Percentiles rank a stretch among this genome's conserved stretches.
Evolutionary conservation across 2,329 filamentous ascomycete genomes (phyloP).

Genomic region (Passalora sequoiae): DNA sequence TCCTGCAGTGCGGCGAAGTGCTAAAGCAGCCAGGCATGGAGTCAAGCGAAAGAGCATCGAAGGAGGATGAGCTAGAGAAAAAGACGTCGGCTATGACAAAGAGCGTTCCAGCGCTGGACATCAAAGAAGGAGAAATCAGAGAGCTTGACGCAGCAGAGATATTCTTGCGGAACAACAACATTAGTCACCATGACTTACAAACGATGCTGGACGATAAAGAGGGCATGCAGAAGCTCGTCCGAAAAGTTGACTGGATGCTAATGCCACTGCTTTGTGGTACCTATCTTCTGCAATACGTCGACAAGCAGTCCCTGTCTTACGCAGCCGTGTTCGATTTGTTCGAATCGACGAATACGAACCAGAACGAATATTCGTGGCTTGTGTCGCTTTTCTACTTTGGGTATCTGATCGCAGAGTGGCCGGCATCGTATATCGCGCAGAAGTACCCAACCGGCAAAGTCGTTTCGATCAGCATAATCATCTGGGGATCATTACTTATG

Average conservation of each 20-base stretch:
- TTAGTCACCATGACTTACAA: constrained; percentile 40
- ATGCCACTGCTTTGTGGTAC: constrained; percentile 51
- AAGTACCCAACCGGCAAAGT: constrained; percentile 33
- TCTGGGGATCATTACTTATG: constrained; percentile 58
- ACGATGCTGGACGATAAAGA: constrained; percentile 43
- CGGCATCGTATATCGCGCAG: constrained; percentile 29
- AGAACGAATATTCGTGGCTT: constrained; percentile 51
- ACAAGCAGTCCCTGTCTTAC: constrained; percentile 50
- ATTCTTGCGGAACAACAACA: constrained; percentile 48
- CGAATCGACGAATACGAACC: constrained; percentile 44
- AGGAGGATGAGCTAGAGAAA: constrained; percentile 12
- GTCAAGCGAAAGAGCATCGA: neutral
- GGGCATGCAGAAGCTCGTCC: constrained; percentile 33
- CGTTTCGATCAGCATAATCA: constrained; percentile 45
- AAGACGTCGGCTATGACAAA: constrained; percentile 11
- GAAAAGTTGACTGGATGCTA: constrained; percentile 48
- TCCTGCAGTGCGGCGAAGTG: too few relatives aligned
- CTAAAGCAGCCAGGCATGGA: too few relatives aligned
- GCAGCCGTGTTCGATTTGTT: constrained; percentile 54
- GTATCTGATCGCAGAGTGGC: constrained; percentile 28
- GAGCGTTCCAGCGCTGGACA: constrained; percentile 14
- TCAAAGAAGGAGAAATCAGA: constrained; percentile 31
- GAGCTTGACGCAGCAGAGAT: constrained; percentile 47
- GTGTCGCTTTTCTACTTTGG: constrained; percentile 54
- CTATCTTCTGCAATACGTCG: constrained; percentile 44